These are phyloP conservation scores for Paramecium biaurelia DNA, from an alignment of 73 alveolate species.

Conservation along the genomic window DNA sequence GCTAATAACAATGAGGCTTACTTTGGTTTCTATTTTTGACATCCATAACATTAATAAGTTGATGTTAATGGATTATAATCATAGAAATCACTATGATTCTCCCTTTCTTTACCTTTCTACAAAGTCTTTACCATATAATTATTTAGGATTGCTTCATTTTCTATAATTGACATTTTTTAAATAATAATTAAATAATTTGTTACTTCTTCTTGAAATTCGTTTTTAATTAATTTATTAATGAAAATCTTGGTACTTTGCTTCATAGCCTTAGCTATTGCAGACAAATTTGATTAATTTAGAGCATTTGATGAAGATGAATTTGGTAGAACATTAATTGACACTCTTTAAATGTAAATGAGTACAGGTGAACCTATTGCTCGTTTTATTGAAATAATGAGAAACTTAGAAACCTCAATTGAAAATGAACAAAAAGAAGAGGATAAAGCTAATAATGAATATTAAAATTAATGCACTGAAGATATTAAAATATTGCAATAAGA, in stretches of 20 bases:
- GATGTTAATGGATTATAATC: slow-evolving; percentile 16
- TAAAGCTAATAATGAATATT: slow-evolving; percentile 16
- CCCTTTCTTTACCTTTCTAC: background rate
- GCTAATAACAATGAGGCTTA: background rate
- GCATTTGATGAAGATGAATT: slow-evolving; percentile 46
- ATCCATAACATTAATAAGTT: slow-evolving; percentile 22
- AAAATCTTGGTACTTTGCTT: background rate
- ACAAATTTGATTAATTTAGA: slow-evolving; percentile 1
- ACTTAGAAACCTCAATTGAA: slow-evolving; percentile 35
- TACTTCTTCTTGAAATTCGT: background rate
- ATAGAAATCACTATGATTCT: background rate
- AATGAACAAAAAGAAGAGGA: slow-evolving; percentile 43
- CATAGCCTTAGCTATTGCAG: background rate
- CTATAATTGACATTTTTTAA: background rate
- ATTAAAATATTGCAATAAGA: background rate
- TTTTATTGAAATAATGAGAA: slow-evolving; percentile 45
- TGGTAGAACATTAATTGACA: slow-evolving; percentile 51
- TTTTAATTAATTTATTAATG: background rate
- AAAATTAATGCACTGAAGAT: slow-evolving; percentile 32
- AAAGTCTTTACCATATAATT: background rate
- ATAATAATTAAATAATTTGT: background rate
- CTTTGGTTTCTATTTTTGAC: background rate
- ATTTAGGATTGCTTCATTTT: background rate
- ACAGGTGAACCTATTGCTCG: slow-evolving; percentile 43
- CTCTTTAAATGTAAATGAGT: slow-evolving; percentile 11